Evolutionary conservation across 768 basidiomycete genomes (phyloP), one percentile per base, ranked within the genome.

Genomic region (Lactifluus piperatus): DNA sequence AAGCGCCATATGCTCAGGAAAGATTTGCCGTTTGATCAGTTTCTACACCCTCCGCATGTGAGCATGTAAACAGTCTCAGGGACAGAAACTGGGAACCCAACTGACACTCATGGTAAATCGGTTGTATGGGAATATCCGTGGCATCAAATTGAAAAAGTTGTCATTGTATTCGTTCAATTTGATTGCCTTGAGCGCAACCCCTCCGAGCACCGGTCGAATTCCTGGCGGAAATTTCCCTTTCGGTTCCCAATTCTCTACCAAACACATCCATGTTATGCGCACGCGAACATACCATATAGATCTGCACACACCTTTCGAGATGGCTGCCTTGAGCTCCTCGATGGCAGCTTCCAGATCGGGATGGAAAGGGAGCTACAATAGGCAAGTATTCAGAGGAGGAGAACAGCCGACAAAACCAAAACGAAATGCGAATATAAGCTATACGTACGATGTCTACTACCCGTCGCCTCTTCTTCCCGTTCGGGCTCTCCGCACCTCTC

Each of bases 11-110:
- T 94, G 92, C 9, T 88, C 86, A 0, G 71, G 68, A 72, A 86
- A 94, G 13, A 94, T 81, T n/a, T 89, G 88, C 7, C 92, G 83
- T 69, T 93, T 93, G 71, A 94, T 88, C 47, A 97, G 80, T 84
- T 97, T 97, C 88, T 94, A 68, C 56, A 54, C 39, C 46, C 36
- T 9, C 44, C 26, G 24, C 47, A 50, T 39, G 29, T 56, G 32
- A 54, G 29, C 32, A 20, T 3, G 24, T 45, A 16, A 47, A 34
- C 34, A 26, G n/a, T 36, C 41, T 9, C 13, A 41, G 26, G 37
- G 51, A n/a, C n/a, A n/a, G n/a, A n/a, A n/a, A n/a, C n/a, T 0
- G 32, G 49, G 20, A 45, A 39, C 4, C n/a, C 29, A 18, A 77
- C 85, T 52, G 55, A 89, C 86, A 51, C 80, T 88, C 85, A 97